Evolutionary conservation across 2,329 filamentous ascomycete species (phyloP).

Genomic region (Sclerotinia glacialis): DNA sequence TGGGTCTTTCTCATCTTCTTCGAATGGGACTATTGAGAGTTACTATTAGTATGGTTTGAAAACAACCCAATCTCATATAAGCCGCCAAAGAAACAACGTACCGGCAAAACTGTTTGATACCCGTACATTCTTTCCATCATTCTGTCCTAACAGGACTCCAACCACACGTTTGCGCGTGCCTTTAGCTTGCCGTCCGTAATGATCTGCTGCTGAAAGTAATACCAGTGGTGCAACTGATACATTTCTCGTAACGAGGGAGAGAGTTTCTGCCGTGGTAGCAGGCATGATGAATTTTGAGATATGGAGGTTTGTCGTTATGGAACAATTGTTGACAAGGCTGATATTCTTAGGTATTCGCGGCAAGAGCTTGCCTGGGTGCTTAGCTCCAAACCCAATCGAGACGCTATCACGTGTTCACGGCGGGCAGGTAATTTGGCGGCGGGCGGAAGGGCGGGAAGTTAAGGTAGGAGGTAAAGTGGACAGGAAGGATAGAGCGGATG

Average conservation of each 20-base stretch:
- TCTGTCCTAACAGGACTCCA: slow-evolving; percentile 90
- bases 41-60: slow-evolving; percentile 30
- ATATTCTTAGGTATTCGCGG: slow-evolving; percentile 22
- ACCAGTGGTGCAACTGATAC: slow-evolving; percentile 97
- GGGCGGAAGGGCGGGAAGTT: slow-evolving; percentile 3
- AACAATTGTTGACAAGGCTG: slow-evolving; percentile 24
- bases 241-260: slow-evolving; percentile 89
- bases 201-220: slow-evolving; percentile 95
- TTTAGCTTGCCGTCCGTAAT: slow-evolving; percentile 92
- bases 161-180: slow-evolving; percentile 85
- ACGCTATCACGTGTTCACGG: slow-evolving; percentile 10
- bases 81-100: slow-evolving; percentile 44
- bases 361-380: slow-evolving; percentile 21
- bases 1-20: slow-evolving; percentile 97
- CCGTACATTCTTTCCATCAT: slow-evolving; percentile 91
- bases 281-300: slow-evolving; percentile 63
- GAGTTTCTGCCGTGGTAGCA: slow-evolving; percentile 92
- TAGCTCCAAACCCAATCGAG: slow-evolving; percentile 21
- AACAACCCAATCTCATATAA: neutral
- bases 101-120: slow-evolving; percentile 99
- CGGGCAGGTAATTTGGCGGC: neutral
- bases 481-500: slow-evolving; percentile 10
- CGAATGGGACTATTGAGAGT: slow-evolving; percentile 74
- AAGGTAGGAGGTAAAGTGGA: neutral
- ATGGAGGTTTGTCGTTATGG: slow-evolving; percentile 22